Evolutionary conservation across 805 yeast genomes (phyloP).

Genomic region (Candida montana): DNA sequence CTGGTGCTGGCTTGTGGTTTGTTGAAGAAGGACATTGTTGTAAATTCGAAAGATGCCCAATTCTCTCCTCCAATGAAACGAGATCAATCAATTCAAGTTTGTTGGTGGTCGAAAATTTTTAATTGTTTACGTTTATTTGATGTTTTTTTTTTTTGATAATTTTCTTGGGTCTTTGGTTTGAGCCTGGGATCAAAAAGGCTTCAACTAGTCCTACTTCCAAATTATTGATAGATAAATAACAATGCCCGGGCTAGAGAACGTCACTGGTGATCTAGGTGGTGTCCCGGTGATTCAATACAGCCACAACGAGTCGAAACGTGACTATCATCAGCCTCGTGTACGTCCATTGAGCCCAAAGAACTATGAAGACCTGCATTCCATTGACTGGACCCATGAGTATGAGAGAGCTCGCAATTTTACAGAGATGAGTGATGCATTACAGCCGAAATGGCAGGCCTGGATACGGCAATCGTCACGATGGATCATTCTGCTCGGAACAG

Average conservation of each 20-base stretch:
- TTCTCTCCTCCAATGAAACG: too few species aligned
- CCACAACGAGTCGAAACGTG: neutral
- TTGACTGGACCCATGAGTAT: conserved; percentile 51
- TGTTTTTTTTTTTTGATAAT: neutral
- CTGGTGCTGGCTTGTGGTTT: conserved; percentile 21
- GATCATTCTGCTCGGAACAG: conserved; percentile 40
- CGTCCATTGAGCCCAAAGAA: conserved; percentile 8
- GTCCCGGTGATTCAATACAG: conserved; percentile 15
- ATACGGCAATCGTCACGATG: conserved; percentile 32
- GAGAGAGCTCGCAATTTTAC: conserved; percentile 5
- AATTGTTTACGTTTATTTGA: neutral
- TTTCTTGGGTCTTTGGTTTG: too few species aligned
- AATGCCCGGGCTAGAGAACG: neutral
- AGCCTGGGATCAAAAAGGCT: too few species aligned
- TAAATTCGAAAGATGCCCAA: too few species aligned
- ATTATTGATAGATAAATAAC: neutral
- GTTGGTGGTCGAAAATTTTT: neutral
- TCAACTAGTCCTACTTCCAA: too few species aligned
- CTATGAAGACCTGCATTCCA: conserved; percentile 38
- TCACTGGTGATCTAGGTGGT: neutral
- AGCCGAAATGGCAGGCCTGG: conserved; percentile 2
- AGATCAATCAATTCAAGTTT: too few species aligned
- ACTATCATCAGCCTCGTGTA: conserved; percentile 3
- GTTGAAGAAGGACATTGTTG: conserved; percentile 35
- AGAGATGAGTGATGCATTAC: neutral